A percentile compares a stretch with the other conserved stretches of the same genome.
These are phyloP conservation scores for Myxozyma mucilagina DNA, from an alignment of 805 yeast genomes.

Conservation along the genomic window DNA sequence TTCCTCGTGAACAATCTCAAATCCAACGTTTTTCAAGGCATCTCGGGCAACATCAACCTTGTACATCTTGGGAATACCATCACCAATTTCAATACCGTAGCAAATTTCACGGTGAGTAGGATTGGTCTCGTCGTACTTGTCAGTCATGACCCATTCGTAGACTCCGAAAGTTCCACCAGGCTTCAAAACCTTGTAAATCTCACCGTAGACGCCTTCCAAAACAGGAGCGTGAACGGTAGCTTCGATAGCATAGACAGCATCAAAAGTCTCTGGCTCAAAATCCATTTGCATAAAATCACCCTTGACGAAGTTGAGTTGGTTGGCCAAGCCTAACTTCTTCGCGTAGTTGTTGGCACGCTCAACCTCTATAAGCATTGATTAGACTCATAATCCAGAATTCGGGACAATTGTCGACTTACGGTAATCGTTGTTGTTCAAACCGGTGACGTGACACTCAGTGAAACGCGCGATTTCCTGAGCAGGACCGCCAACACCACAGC, in stretches of 20 bases:
- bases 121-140: conserved; percentile 80
- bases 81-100: conserved; percentile 97
- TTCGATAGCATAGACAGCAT: conserved; percentile 97
- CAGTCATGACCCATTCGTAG: conserved; percentile 99
- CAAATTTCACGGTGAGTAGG: conserved; percentile 91
- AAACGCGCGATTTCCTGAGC: conserved; percentile 94
- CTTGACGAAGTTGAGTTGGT: conserved; percentile 81
- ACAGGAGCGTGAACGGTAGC: conserved; percentile 98
- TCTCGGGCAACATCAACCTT: conserved; percentile 77
- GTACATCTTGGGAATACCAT: conserved; percentile 98
- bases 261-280: conserved; percentile 84
- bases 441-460: conserved; percentile 82
- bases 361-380: conserved; percentile 52
- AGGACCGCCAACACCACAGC: conserved; percentile 99
- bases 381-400: neutral
- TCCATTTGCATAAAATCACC: conserved; percentile 99
- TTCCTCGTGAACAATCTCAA: conserved; percentile 68
- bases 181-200: conserved; percentile 90
- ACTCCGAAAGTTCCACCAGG: conserved; percentile 99
- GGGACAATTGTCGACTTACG: conserved; percentile 28
- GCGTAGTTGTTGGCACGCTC: conserved; percentile 88
- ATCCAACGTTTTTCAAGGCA: conserved; percentile 85
- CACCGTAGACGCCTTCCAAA: conserved; percentile 91
- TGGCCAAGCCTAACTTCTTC: conserved; percentile 58
- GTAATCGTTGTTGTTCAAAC: conserved; percentile 95